phyloP scores from a whole-genome alignment of 2,329 filamentous ascomycete species.

The Moelleriella libera region DNA sequence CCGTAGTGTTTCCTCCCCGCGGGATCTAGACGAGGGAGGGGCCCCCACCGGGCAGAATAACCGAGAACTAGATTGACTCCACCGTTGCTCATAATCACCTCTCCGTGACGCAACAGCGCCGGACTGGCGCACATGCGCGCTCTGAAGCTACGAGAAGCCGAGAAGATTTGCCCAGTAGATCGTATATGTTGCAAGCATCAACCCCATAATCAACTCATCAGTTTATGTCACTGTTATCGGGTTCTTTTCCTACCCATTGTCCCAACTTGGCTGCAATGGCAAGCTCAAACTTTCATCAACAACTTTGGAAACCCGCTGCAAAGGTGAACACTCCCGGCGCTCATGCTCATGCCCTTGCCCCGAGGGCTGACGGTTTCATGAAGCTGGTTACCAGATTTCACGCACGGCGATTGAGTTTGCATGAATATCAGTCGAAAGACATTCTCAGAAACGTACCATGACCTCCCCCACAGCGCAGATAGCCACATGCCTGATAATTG shows the following conservation, averaged over 20 bases:
- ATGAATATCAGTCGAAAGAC: conserved; percentile 14
- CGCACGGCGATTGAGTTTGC: conserved; percentile 10
- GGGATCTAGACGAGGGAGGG: no score
- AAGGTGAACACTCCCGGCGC: not conserved
- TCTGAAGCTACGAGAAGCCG: no score
- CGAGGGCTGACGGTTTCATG: not conserved
- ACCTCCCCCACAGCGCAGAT: no score
- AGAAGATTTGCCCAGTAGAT: no score
- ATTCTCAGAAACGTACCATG: conserved; percentile 11
- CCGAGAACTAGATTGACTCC: no score
- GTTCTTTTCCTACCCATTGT: not conserved
- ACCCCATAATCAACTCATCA: no score
- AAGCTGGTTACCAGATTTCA: conserved; percentile 2
- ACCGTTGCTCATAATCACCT: no score
- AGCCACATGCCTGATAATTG: not conserved
- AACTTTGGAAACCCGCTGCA: not conserved
- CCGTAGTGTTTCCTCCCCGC: no score
- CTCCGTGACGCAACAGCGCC: no score
- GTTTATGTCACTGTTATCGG: not conserved
- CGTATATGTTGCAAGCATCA: no score
- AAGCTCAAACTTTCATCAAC: not conserved
- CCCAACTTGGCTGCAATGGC: not conserved
- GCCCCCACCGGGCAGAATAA: no score
- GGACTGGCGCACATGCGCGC: no score
- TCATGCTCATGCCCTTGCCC: not conserved